Evolutionary conservation across 148 eudicot species (phyloP).

Genomic region (Talinum fruticosum): DNA sequence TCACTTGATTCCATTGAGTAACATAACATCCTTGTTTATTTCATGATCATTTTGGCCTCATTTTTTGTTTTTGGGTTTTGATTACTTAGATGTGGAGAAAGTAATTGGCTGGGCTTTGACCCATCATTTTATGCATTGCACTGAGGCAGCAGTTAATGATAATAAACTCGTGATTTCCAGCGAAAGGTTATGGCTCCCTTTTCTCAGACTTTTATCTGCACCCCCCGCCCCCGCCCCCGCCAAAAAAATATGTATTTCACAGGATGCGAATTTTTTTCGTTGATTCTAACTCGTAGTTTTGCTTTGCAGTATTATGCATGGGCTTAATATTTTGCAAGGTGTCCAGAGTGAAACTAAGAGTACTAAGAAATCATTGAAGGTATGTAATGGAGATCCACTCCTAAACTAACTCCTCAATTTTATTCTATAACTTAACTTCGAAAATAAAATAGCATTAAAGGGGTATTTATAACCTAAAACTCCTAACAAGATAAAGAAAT

Average conservation of each 20-base stretch:
- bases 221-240: not conserved
- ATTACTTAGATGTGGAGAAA: conserved; percentile 68
- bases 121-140: conserved; percentile 72
- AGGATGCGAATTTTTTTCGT: not conserved
- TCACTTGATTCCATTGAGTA: conserved; percentile 3
- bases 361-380: conserved; percentile 86
- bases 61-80: conserved; percentile 8
- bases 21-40: conserved; percentile 1
- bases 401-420: no score
- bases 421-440: no score
- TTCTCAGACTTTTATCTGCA: not conserved
- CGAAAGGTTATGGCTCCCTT: conserved; percentile 50
- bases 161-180: conserved; percentile 56
- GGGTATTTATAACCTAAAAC: no score
- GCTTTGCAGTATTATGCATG: conserved; percentile 63
- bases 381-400: no score
- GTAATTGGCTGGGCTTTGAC: conserved; percentile 86
- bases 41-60: not conserved
- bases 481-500: no score
- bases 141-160: conserved; percentile 48
- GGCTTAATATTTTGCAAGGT: conserved; percentile 65
- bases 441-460: no score
- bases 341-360: conserved; percentile 78
- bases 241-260: not conserved
- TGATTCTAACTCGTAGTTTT: not conserved